These are phyloP conservation scores for Hymenoscyphus fraxineus DNA, from an alignment of 2,329 filamentous ascomycete species.

Conservation along the genomic window DNA sequence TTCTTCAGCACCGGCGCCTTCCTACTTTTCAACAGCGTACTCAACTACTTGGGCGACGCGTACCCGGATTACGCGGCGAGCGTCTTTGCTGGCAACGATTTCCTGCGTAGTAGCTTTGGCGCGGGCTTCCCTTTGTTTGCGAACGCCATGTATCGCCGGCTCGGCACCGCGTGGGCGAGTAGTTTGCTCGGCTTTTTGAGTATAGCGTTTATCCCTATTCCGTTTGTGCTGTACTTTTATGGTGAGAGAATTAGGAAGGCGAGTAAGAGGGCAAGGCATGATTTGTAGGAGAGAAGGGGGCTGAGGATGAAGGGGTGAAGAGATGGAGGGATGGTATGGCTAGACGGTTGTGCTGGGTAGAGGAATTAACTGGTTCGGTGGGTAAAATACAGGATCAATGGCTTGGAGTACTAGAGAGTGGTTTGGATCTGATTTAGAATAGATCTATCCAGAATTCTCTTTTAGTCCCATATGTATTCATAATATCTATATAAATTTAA, in stretches of 20 bases:
- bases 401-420: no score
- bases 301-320: no score
- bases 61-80: conserved; percentile 53
- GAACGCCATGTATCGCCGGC: conserved; percentile 33
- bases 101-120: conserved; percentile 35
- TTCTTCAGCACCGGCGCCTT: conserved; percentile 42
- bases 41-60: conserved; percentile 52
- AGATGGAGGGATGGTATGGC: no score
- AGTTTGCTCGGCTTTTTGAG: conserved; percentile 35
- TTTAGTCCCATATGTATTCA: no score
- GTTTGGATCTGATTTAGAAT: no score
- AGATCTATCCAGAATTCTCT: no score
- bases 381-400: no score
- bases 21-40: conserved; percentile 57
- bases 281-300: conserved; percentile 14
- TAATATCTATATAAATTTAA: no score
- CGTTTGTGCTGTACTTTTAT: conserved; percentile 28
- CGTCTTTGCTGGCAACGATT: conserved; percentile 56
- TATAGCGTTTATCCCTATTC: conserved; percentile 31
- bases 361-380: no score
- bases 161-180: conserved; percentile 37
- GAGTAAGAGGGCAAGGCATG: conserved; percentile 28
- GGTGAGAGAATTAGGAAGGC: conserved; percentile 26
- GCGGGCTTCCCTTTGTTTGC: conserved; percentile 38
- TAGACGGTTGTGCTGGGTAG: no score